phyloP scores from a whole-genome alignment of 345 rosid genomes.

The Lagerstroemia speciosa region DNA sequence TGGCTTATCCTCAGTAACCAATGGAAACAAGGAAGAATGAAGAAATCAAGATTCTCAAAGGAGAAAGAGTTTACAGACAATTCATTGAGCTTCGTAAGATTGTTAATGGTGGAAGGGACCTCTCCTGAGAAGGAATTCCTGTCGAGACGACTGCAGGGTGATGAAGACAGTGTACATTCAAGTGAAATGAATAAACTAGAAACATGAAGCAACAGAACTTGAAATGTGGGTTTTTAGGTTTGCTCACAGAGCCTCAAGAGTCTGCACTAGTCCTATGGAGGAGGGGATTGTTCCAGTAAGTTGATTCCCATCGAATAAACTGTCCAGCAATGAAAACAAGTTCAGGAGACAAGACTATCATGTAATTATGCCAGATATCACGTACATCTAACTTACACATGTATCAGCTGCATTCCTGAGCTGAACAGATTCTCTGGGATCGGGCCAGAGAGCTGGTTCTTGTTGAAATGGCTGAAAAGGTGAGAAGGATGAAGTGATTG shows the following conservation, averaged over 20 bases:
- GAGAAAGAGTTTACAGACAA: conserved; percentile 37
- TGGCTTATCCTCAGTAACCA: background rate
- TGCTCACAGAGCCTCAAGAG: conserved; percentile 98
- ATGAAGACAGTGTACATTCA: background rate
- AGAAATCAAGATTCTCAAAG: background rate
- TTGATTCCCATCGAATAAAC: conserved; percentile 80
- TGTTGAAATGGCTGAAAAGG: conserved; percentile 79
- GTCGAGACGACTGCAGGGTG: conserved; percentile 68
- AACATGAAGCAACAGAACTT: background rate
- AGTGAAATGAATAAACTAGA: background rate
- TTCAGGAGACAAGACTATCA: background rate
- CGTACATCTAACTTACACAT: conserved; percentile 36
- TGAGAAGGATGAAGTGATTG: background rate
- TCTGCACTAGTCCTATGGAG: conserved; percentile 57
- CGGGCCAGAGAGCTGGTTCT: conserved; percentile 84
- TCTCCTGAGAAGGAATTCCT: conserved; percentile 60
- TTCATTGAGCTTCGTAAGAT: conserved; percentile 66
- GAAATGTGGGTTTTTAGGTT: conserved; percentile 3
- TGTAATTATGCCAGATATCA: background rate
- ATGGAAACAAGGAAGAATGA: background rate
- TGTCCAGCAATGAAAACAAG: conserved; percentile 16
- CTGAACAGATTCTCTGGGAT: conserved; percentile 69
- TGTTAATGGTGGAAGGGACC: conserved; percentile 61
- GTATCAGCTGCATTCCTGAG: conserved; percentile 70
- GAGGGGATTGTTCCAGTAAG: conserved; percentile 64